These are phyloP conservation scores for Aspergillus ochraceoroseus DNA, from an alignment of 2,329 filamentous ascomycete species.

Conservation along the genomic window DNA sequence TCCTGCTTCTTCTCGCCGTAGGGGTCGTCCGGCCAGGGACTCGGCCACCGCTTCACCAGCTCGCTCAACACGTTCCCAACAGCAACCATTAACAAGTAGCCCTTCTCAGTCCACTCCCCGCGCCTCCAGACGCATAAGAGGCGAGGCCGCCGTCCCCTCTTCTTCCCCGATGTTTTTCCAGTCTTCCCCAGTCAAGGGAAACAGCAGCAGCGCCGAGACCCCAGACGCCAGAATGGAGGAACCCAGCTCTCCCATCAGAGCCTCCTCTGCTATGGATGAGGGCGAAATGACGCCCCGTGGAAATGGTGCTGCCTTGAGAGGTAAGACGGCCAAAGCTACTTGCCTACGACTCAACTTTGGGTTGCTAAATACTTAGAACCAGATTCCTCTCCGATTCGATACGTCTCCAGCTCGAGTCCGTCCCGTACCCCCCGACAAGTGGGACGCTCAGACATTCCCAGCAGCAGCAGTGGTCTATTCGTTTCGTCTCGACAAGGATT, in stretches of 20 bases:
- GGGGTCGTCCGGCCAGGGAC: slow-evolving; percentile 40
- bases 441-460: slow-evolving; percentile 66
- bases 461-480: slow-evolving; percentile 82
- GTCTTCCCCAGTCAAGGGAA: slow-evolving; percentile 53
- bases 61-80: slow-evolving; percentile 32
- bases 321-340: slow-evolving; percentile 26
- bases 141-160: slow-evolving; percentile 47
- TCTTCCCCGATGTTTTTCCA: slow-evolving; percentile 80
- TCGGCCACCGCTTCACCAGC: slow-evolving; percentile 40
- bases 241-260: slow-evolving; percentile 48
- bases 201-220: slow-evolving; percentile 39
- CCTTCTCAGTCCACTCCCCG: slow-evolving; percentile 45
- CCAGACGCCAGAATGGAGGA: slow-evolving; percentile 42
- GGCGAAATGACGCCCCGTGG: slow-evolving; percentile 44
- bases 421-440: slow-evolving; percentile 56
- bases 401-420: slow-evolving; percentile 84
- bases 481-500: slow-evolving; percentile 57
- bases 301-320: slow-evolving; percentile 35
- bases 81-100: slow-evolving; percentile 33
- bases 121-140: slow-evolving; percentile 41
- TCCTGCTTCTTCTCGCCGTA: slow-evolving; percentile 39
- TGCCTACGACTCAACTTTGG: not conserved
- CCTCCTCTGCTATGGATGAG: slow-evolving; percentile 38
- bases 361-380: slow-evolving; percentile 9
- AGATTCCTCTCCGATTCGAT: slow-evolving; percentile 92